phyloP scores from a whole-genome alignment of 495 filamentous ascomycete species.

The Daldinia vernicosa region DNA sequence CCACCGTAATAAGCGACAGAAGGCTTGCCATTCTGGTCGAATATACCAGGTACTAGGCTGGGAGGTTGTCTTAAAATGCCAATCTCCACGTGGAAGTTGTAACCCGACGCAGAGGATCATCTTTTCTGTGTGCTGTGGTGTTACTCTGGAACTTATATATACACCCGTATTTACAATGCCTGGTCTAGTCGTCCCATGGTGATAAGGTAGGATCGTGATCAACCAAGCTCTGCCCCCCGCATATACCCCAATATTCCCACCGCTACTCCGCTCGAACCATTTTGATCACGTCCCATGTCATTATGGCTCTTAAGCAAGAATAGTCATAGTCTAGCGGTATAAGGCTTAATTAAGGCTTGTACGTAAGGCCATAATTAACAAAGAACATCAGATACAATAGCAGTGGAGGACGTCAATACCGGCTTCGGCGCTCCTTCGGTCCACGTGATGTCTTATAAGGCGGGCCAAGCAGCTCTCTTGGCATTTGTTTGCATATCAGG shows the following conservation, averaged over 20 bases:
- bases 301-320: neutral
- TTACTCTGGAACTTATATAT: slow-evolving; percentile 18
- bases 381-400: neutral
- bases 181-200: slow-evolving; percentile 3
- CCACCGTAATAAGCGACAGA: slow-evolving; percentile 42
- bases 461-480: slow-evolving; percentile 1
- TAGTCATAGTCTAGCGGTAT: neutral
- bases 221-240: slow-evolving; percentile 18
- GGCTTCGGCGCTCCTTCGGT: slow-evolving; percentile 29
- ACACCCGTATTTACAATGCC: neutral
- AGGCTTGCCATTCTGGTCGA: slow-evolving; percentile 34
- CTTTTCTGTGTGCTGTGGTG: neutral
- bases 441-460: slow-evolving; percentile 14
- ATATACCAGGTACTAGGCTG: neutral
- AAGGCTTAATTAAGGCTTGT: neutral
- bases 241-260: slow-evolving; percentile 27
- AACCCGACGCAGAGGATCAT: slow-evolving; percentile 13
- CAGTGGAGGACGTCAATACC: neutral
- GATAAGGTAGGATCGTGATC: slow-evolving; percentile 19
- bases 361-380: neutral
- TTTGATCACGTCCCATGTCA: neutral
- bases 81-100: slow-evolving; percentile 27
- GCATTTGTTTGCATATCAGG: neutral
- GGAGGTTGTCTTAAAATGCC: neutral
- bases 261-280: slow-evolving; percentile 19